Percentiles rank a stretch among this genome's conserved stretches.
phyloP scores from a whole-genome alignment of 1,284 basidiomycete genomes.

The Cerrena zonata region DNA sequence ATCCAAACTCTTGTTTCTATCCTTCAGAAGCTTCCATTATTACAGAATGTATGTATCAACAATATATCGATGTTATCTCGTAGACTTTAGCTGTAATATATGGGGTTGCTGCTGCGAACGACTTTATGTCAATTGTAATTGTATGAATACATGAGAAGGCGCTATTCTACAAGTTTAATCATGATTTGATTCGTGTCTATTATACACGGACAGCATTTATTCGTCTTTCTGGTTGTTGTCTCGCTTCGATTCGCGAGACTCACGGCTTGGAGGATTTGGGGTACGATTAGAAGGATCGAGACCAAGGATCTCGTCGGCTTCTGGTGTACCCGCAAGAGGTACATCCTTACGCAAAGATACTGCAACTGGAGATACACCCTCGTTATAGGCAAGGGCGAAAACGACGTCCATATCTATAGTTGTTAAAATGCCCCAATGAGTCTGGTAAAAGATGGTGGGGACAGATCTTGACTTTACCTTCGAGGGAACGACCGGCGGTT shows the following conservation, averaged over 20 bases:
- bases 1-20: too few species aligned
- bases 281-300: background rate
- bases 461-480: slow-evolving; percentile 34
- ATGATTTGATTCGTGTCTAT: too few species aligned
- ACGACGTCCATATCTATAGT: slow-evolving; percentile 56
- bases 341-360: slow-evolving; percentile 54
- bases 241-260: background rate
- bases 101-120: too few species aligned
- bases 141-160: too few species aligned
- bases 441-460: too few species aligned
- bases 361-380: slow-evolving; percentile 49
- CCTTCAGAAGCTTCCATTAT: too few species aligned
- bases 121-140: too few species aligned
- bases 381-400: slow-evolving; percentile 54
- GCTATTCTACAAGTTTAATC: too few species aligned
- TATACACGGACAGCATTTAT: too few species aligned
- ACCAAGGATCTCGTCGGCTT: slow-evolving; percentile 49
- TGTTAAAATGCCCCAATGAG: background rate
- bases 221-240: background rate
- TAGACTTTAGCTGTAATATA: too few species aligned
- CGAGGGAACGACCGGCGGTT: slow-evolving; percentile 56
- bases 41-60: too few species aligned
- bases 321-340: slow-evolving; percentile 47
- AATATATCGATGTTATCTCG: too few species aligned
- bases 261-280: background rate